Evolutionary conservation across 225 moss, liverwort and hornwort genomes (phyloP), one percentile per base, ranked within the genome.

Genomic region (Pleurozium schreberi): DNA sequence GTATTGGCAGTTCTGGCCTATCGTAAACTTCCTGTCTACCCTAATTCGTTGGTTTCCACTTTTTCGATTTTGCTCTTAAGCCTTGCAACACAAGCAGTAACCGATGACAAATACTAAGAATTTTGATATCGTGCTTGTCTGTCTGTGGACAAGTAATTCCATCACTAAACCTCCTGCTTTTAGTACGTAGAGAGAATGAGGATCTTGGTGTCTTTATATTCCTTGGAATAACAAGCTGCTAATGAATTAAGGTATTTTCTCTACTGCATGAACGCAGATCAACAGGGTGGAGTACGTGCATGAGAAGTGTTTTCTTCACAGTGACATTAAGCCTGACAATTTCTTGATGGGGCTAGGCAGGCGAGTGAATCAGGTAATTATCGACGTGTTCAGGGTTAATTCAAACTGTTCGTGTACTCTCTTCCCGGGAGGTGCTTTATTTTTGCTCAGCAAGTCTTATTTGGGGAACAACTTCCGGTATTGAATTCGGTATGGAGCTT

Each of bases 271-370:
- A 60, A 71, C 31, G 18, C 74, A 85, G 73, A 85, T 85, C 60
- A 47, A 80, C 91, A 96, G 97, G 92, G 95, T 98, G 86, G 98
- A 98, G 87, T 98, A 98, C 74, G 95, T 98, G 81, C 98, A 98
- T 75, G 89, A 95, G 13, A 97, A 98, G 93, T 88, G 95, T 69
- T 97, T 98, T 77, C 96, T 98, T 80, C 98, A 98, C 87, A 94
- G 98, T 86, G 98, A 98, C 89, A 96, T 98, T 60, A 98, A 97
- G 90, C 98, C 98, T 88, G 97, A 98, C 68, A 98, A 98, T 89
- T 97, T 98, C 85, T 91, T 97, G 42, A 97, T 98, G 96, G 98
- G 96, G 80, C 92, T 98, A 59, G 97, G 97, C 40, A 97, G 94
- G 92, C 95, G 94, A 92, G 96, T 81, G 4, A 87, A 87, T 60